Percentiles rank a stretch among this genome's conserved stretches.
These are phyloP conservation scores for Solanum chiquidenum DNA, from an alignment of 257 asterid species.

Conservation along the genomic window DNA sequence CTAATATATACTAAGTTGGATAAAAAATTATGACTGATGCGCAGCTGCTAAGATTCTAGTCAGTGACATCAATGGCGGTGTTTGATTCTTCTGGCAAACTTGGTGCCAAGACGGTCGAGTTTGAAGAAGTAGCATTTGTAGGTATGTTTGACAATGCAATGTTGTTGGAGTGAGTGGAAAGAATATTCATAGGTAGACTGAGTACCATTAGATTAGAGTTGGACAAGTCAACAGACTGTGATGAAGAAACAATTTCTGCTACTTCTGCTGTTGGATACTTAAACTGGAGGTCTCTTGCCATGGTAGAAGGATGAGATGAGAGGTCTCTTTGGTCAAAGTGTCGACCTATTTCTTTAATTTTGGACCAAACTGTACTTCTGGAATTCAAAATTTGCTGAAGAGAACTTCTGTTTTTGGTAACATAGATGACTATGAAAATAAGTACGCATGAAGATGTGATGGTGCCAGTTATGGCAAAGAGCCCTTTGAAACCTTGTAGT, in stretches of 20 bases:
- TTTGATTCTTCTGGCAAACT: not conserved
- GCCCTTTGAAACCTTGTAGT: not conserved
- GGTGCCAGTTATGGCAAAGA: conserved; percentile 4
- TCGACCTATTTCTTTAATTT: not conserved
- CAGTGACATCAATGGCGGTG: not conserved
- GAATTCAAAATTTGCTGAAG: conserved; percentile 5
- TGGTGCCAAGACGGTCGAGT: not conserved
- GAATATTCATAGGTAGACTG: not conserved
- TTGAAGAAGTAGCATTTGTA: not conserved
- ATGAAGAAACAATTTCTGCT: not conserved
- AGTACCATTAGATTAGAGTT: not conserved
- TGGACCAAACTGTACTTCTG: not conserved
- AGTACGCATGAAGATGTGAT: conserved; percentile 11
- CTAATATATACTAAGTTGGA: not conserved
- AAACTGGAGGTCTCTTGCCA: not conserved
- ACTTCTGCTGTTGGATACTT: not conserved
- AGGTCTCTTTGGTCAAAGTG: conserved; percentile 2
- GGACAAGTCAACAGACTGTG: not conserved
- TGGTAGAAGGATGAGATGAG: not conserved
- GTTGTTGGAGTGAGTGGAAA: not conserved
- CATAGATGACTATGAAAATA: not conserved
- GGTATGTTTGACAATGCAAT: not conserved
- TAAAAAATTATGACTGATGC: not conserved
- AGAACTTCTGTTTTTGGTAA: conserved; percentile 5
- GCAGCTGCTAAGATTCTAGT: not conserved